phyloP scores from a whole-genome alignment of 2,329 filamentous ascomycete species.

The Penicillium hesseltinei region DNA sequence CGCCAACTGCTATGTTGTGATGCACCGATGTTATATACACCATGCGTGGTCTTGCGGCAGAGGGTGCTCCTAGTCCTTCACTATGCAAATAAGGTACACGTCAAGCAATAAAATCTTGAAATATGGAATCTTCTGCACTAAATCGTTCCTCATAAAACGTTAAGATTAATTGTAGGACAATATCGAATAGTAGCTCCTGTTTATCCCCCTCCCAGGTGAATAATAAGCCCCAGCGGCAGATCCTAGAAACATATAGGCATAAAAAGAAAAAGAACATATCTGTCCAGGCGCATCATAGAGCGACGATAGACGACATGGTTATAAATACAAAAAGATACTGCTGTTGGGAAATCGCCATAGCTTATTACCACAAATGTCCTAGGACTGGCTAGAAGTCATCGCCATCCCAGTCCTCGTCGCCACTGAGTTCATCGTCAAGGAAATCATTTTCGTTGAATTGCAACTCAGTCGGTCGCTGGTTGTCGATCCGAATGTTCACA shows the following conservation, averaged over 20 bases:
- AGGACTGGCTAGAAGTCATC: slow-evolving; percentile 36
- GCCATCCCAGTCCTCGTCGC: slow-evolving; percentile 62
- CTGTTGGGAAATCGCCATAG: not conserved
- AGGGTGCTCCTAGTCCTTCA: no score
- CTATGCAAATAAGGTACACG: not conserved
- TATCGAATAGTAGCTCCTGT: not conserved
- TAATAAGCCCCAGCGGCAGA: not conserved
- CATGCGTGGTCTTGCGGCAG: no score
- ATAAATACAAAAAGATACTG: not conserved
- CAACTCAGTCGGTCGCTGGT: slow-evolving; percentile 58
- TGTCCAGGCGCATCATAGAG: not conserved
- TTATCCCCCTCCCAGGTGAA: not conserved
- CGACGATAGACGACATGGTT: not conserved
- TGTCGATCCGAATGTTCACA: slow-evolving; percentile 61
- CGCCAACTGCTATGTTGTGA: not conserved
- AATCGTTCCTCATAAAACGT: not conserved
- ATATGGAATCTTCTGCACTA: not conserved
- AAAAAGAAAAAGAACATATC: not conserved
- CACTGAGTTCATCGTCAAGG: slow-evolving; percentile 58
- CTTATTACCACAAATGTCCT: slow-evolving; percentile 25
- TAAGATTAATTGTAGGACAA: not conserved
- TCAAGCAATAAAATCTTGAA: not conserved
- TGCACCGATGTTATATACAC: no score
- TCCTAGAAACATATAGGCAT: not conserved
- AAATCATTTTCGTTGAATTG: slow-evolving; percentile 61